Base-by-base conservation (phyloP, 768 basidiomycete genomes). In the Auriculariales sp. region DNA sequence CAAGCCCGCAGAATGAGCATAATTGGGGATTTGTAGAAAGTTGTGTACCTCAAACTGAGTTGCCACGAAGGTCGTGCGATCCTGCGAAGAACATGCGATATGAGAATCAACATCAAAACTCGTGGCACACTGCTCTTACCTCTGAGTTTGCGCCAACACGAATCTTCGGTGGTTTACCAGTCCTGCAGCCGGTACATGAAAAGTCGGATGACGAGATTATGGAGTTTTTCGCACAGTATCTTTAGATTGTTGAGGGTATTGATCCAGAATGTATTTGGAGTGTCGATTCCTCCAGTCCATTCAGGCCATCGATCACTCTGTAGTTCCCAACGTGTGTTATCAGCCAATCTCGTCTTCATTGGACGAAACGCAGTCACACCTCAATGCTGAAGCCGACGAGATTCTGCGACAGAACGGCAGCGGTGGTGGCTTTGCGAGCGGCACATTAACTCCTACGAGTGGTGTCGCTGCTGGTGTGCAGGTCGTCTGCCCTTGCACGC, bases 251-350 rank as follows among this genome's bases (percentile, higher is more conserved):
- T 64, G 47, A 84, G 67, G 3, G 73, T 70, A 51, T 77, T 80
- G 64, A 68, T 69, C 53, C 78, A 74, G 62, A 81, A 83, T 15
- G 70, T 50, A 56, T 84, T 83, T 28, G 64, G 66, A 2, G 68
- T 62, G 5, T 56, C 51, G 5, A 66, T 68, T 1, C 83, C n/a
- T n/a, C n/a, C 81, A 10, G 64, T 64, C 81, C 81, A 85, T 53
- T 82, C 80, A 10, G 68, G 65, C 80, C 80, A 83, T 30, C 76
- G 67, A 54, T 84, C 81, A 60, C 80, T 74, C n/a, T n/a, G n/a
- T n/a, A n/a, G n/a, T n/a, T n/a, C n/a, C n/a, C n/a, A n/a, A n/a
- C n/a, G n/a, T n/a, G n/a, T n/a, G n/a, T n/a, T n/a, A n/a, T n/a
- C n/a, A n/a, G n/a, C n/a, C n/a, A n/a, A n/a, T n/a, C n/a, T n/a